Evolutionary conservation across 345 rosid species (phyloP), one percentile per base, ranked within the genome.

Genomic region (Angophora floribunda): DNA sequence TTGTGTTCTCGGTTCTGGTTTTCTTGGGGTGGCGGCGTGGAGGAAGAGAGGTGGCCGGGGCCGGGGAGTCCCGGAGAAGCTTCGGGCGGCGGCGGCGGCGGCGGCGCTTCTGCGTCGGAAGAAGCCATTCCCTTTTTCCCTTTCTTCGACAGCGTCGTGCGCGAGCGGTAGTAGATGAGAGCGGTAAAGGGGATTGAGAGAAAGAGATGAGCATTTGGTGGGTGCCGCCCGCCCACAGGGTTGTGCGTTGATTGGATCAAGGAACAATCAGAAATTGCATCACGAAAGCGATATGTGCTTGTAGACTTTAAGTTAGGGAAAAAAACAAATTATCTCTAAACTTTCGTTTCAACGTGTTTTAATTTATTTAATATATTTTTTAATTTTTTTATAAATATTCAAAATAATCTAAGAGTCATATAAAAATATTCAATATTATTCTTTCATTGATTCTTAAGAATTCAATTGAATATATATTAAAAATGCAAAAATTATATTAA

Each of bases 21-120:
- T 36, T 44, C 84, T 49, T 88, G 49, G 51, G 86, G 80, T 93
- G 91, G 61, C 24, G 0, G 61, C 61, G 61, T 28, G 28, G 13
- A 1, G 61, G 61, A 87, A 92, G 49, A 55, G 93, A 92, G 80
- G 93, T 89, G 87, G 93, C 94, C 86, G 10, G 52, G 85, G 52
- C 32, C n/a, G 57, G 85, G 88, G 41, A 85, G 65, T 5, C 28
- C 44, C 67, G 70, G 44, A 80, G 45, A 78, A 78, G 86, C 36
- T n/a, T 65, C 52, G 52, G 57, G 86, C 78, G 36, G 49, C 93
- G 92, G 94, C 92, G 93, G 75, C 30, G 86, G 86, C 86, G 51
- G 50, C 94, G 92, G 93, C 91, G 92, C 26, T 75, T 75, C 82
- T 19, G 82, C 10, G 49, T 36, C 26, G 49, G 82, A 36, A 75